These are phyloP conservation scores for Gillenia trifoliata DNA, from an alignment of 306 rosid species.

Conservation along the genomic window DNA sequence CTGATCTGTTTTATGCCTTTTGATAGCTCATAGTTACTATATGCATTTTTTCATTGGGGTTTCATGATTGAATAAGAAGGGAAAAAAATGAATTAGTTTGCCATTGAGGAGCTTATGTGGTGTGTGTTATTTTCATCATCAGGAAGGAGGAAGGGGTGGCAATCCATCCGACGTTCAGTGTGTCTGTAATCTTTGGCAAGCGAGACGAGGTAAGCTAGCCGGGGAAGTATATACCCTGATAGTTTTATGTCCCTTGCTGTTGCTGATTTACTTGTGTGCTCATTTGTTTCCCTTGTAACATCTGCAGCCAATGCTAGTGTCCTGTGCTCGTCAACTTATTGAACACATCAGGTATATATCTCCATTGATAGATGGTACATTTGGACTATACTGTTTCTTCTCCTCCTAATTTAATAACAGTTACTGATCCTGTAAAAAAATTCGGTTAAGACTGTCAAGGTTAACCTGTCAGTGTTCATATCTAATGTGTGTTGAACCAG, in stretches of 20 bases:
- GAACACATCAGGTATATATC: slow-evolving; percentile 63
- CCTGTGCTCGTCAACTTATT: slow-evolving; percentile 84
- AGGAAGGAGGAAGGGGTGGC: slow-evolving; percentile 90
- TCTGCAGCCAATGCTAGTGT: slow-evolving; percentile 78
- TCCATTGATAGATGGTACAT: not conserved
- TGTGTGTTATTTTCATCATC: slow-evolving; percentile 16
- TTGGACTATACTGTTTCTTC: not conserved
- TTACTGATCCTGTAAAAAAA: not conserved
- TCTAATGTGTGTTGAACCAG: not conserved
- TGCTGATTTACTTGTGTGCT: slow-evolving; percentile 2
- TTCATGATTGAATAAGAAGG: no score
- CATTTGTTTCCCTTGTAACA: slow-evolving; percentile 8
- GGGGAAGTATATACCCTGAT: not conserved
- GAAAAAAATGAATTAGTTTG: not conserved
- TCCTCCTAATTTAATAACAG: not conserved
- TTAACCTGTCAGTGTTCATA: not conserved
- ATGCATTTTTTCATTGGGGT: not conserved
- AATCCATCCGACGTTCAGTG: slow-evolving; percentile 68
- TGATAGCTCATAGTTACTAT: not conserved
- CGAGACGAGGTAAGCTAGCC: slow-evolving; percentile 74
- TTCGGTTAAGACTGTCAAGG: not conserved
- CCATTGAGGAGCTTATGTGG: slow-evolving; percentile 11
- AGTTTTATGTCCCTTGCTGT: not conserved
- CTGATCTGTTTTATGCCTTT: not conserved
- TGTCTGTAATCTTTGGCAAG: slow-evolving; percentile 86